phyloP scores from a whole-genome alignment of 768 basidiomycete species.

The Coprinopsis strossmayeri region DNA sequence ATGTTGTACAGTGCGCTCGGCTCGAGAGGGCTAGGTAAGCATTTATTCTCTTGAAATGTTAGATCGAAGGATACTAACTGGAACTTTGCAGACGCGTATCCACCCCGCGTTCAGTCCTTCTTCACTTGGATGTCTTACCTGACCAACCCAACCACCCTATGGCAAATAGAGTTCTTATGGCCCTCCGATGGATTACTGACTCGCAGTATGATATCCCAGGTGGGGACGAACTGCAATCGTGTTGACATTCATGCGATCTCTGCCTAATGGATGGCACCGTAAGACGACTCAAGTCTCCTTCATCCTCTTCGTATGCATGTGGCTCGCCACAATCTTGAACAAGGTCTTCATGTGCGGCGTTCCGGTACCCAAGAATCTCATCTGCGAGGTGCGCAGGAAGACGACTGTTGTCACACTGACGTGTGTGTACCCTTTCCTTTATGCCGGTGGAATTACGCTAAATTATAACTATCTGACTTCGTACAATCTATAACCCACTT shows the following conservation, averaged over 20 bases:
- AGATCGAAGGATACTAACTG: neutral
- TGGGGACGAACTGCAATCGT: neutral
- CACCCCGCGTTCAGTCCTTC: neutral
- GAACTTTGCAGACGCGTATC: neutral
- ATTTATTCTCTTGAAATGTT: neutral
- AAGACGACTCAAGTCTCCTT: neutral
- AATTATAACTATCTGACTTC: neutral
- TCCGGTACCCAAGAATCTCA: neutral
- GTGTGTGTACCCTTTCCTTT: no score
- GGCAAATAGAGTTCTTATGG: neutral
- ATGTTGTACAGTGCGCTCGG: neutral
- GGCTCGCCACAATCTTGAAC: neutral
- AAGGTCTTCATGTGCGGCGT: conserved; percentile 2
- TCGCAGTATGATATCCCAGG: neutral
- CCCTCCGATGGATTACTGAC: no score
- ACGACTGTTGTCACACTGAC: neutral
- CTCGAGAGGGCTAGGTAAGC: neutral
- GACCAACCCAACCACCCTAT: neutral
- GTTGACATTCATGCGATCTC: neutral
- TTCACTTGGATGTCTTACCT: neutral
- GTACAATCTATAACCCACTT: neutral
- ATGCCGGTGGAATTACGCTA: neutral
- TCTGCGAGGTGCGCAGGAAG: neutral
- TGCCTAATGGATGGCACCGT: neutral
- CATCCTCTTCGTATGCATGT: neutral